Base-by-base conservation (phyloP, 306 rosid species). In the Citrullus colocynthis region DNA sequence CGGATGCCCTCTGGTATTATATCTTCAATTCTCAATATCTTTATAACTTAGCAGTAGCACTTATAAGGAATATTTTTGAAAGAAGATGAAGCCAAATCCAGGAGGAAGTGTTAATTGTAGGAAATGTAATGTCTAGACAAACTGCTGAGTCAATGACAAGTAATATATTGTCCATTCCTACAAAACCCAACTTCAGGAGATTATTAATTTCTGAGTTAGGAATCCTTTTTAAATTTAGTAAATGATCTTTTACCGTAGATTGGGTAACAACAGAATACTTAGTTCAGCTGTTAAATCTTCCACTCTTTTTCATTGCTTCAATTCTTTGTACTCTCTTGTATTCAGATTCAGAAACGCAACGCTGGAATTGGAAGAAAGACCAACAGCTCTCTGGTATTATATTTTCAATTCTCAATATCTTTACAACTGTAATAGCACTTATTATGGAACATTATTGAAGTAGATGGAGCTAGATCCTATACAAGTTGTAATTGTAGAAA, bases 321-420 rank as follows among this genome's bases (percentile, higher is more conserved):
- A 45, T 70, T 72, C 44, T 49, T 44, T 49, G 17, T 72, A 21
- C 28, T 49, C 60, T 72, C 16, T 72, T 72, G 59, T 49, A 8
- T 72, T 49, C 77, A 72, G 78, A 74, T 74, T 54, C 78, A 52
- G 78, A 74, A 74, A 54, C 30, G 9, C 78, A 52, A 74, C 2
- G 12, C 10, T 74, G 78, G 78, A 54, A 52, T 30, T 74, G 78
- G 78, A 74, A 74, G 34, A 74, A 74, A 34, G 78, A 74, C 36
- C 78, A 36, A 52, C 48, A 54, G 63, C 48, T 36, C 48, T 74
- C 78, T 52, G 78, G 78, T 74, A 74, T 74, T 51, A 30, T 74
- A 30, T 74, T 48, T 74, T 74, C 48, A 52, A 52, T 32, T 74
- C 45, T 74, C 48, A 52, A 52, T 74, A 48, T 52, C 49, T 51